A percentile compares a stretch with the other conserved stretches of the same genome.
phyloP scores from a whole-genome alignment of 768 basidiomycete species.

The Tricholomella constricta region DNA sequence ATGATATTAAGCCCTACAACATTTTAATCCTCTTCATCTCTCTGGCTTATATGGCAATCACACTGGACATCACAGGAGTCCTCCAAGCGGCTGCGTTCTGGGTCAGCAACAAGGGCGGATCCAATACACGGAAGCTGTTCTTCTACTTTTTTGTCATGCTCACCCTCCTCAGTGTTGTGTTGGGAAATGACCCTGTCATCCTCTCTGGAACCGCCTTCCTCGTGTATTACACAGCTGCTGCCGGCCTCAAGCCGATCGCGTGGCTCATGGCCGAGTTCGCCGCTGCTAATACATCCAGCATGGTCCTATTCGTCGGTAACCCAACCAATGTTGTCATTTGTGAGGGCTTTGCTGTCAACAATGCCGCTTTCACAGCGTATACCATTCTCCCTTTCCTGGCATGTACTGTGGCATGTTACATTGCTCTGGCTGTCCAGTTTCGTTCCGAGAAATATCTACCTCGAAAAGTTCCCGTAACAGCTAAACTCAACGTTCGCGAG shows the following conservation, averaged over 20 bases:
- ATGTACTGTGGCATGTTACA: conserved; percentile 60
- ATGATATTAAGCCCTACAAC: conserved; percentile 86
- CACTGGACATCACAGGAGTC: conserved; percentile 87
- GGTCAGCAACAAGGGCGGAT: conserved; percentile 82
- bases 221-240: conserved; percentile 81
- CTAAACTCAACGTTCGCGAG: conserved; percentile 49
- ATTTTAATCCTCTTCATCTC: conserved; percentile 93
- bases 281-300: conserved; percentile 77
- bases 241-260: conserved; percentile 54
- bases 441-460: conserved; percentile 56
- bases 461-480: conserved; percentile 35
- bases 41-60: conserved; percentile 91
- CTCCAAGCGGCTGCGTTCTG: conserved; percentile 87
- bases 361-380: conserved; percentile 81
- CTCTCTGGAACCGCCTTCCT: conserved; percentile 91
- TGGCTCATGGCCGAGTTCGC: conserved; percentile 82
- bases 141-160: conserved; percentile 86
- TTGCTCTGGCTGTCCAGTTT: conserved; percentile 61
- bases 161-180: conserved; percentile 69
- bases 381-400: conserved; percentile 82
- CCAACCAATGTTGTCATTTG: conserved; percentile 95
- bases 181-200: conserved; percentile 95
- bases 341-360: conserved; percentile 80
- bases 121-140: conserved; percentile 73
- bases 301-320: conserved; percentile 83